Evolutionary conservation across 129 eudicot species (phyloP).

Genomic region (Helichrysum umbraculigerum): DNA sequence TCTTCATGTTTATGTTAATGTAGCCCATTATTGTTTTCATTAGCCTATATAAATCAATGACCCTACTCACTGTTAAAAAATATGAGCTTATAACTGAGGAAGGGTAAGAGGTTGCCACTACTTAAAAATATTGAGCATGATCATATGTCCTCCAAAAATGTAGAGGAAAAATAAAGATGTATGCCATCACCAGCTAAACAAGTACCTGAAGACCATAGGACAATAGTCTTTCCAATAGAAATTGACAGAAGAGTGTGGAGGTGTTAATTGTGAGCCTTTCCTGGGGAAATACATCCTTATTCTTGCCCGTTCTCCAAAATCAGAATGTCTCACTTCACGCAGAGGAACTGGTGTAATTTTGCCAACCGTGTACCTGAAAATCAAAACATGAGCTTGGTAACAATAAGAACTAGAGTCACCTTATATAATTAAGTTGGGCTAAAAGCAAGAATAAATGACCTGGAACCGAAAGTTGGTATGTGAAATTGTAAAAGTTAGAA

Average conservation of each 20-base stretch:
- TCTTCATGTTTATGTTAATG: not conserved
- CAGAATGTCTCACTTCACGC: slow-evolving; percentile 60
- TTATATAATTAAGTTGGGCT: not conserved
- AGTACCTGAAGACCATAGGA: slow-evolving; percentile 95
- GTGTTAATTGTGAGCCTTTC: slow-evolving; percentile 86
- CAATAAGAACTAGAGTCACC: not conserved
- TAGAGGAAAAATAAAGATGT: slow-evolving; percentile 4
- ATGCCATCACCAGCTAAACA: slow-evolving; percentile 10
- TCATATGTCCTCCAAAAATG: not conserved
- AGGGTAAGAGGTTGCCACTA: slow-evolving; percentile 57
- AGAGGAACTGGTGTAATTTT: slow-evolving; percentile 90
- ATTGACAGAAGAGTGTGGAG: slow-evolving; percentile 79
- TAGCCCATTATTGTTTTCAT: not conserved
- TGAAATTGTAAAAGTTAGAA: too few species aligned
- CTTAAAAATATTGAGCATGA: not conserved
- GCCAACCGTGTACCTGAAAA: slow-evolving; percentile 75
- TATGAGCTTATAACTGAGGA: not conserved
- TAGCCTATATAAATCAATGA: not conserved
- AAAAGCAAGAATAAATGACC: not conserved
- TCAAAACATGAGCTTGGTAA: not conserved
- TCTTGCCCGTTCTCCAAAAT: slow-evolving; percentile 57
- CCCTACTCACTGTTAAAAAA: not conserved
- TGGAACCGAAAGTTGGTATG: not conserved
- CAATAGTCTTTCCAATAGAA: slow-evolving; percentile 96
- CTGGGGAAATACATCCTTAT: slow-evolving; percentile 83